Percentiles rank a stretch among this genome's conserved stretches.
phyloP scores from a whole-genome alignment of 306 rosid genomes.

The Arachis stenosperma region DNA sequence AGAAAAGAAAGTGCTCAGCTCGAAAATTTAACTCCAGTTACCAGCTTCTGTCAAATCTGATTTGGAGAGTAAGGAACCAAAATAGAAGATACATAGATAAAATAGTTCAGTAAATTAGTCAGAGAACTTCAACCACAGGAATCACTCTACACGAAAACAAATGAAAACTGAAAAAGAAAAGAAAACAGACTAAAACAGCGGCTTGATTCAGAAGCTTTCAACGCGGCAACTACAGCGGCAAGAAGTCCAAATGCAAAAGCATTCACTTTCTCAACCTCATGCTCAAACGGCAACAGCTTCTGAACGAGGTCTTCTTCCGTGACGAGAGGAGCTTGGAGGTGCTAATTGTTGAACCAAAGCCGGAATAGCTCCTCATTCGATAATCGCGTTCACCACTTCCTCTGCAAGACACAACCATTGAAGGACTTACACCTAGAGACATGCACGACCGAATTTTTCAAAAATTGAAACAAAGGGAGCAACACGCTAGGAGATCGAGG shows the following conservation, averaged over 20 bases:
- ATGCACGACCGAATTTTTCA: neutral
- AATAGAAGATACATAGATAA: neutral
- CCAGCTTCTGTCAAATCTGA: neutral
- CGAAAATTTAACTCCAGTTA: too few relatives aligned
- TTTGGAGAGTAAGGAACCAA: neutral
- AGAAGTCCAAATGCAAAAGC: too few relatives aligned
- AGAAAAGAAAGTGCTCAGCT: too few relatives aligned
- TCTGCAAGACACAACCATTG: neutral
- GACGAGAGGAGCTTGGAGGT: too few relatives aligned
- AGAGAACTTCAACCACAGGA: neutral
- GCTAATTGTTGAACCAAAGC: too few relatives aligned
- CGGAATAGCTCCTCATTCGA: too few relatives aligned
- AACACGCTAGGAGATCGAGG: conserved; percentile 35
- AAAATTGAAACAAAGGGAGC: neutral
- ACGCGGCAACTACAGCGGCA: too few relatives aligned
- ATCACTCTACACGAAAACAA: neutral
- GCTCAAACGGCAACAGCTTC: too few relatives aligned
- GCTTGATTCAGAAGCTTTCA: too few relatives aligned
- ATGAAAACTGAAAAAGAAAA: conserved; percentile 1
- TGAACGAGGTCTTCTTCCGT: too few relatives aligned
- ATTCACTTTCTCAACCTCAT: too few relatives aligned
- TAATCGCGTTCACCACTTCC: too few relatives aligned
- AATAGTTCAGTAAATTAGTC: neutral
- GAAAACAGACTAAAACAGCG: neutral
- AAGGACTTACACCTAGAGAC: neutral